Base-by-base conservation (phyloP, 805 yeast genomes). In the Wickerhamomyces chaumierensis region DNA sequence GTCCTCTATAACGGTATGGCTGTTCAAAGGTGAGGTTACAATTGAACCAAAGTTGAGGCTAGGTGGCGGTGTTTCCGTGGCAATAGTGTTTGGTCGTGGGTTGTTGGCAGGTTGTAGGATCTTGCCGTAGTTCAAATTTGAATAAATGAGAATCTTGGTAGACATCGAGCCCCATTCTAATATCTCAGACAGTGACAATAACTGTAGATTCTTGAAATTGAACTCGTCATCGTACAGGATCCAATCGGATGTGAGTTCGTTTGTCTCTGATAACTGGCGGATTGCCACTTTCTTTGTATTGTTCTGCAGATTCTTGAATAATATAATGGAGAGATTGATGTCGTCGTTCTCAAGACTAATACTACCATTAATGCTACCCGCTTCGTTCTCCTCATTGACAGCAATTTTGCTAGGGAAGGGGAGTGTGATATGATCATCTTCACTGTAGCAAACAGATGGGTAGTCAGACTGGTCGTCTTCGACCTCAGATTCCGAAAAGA, bases 151-250 rank as follows among this genome's bases (percentile, higher is more conserved):
- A 19, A 61, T 52, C 41, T 58, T 60, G 5, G 58, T 51, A 12
- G 49, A 48, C 34, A 43, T 45, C 20, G 48, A 52, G 23, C 53
- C 52, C 18, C 42, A 37, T 17, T 53, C 56, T 15, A 59, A 37
- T n/a, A 59, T 47, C 38, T 63, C 67, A n/a, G 55, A 56, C 7
- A 63, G 38, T 5, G 55, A 45, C 14, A 61, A 45, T 33, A 59
- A 49, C 38, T 61, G 62, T 33, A 64, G 42, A 42, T 63, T 64
- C 20, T 55, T 46, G 51, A 64, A 46, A 12, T 62, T 53, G 40
- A 63, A 65, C 2, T 51, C 44, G 3, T 59, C 52, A 44, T 65
- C 69, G 38, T 64, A 65, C 5, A 64, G 42, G 13, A 64, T 43
- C 69, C 69, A 65, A 34, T 64, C 67, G 36, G 63, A 68, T 14